Conservation (phyloP, 2,329 filamentous ascomycete genomes). For the Leptographium procerum region DNA sequence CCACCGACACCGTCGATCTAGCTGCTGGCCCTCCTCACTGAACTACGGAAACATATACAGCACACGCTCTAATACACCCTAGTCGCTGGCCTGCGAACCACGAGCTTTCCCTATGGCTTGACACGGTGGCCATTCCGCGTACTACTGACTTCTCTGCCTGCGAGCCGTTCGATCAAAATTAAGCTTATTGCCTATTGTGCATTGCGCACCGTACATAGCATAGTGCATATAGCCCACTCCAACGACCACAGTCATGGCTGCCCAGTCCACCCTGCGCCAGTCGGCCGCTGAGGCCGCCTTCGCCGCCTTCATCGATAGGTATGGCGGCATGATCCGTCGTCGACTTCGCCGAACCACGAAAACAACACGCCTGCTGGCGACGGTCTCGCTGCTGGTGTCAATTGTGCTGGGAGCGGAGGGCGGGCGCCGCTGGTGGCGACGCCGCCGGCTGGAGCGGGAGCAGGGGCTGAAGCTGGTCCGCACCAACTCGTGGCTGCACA, state of each 20-base stretch:
- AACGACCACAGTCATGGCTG: slow-evolving; percentile 52
- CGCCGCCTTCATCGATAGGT: slow-evolving; percentile 50
- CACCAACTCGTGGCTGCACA: slow-evolving; percentile 82
- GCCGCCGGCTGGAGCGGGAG: slow-evolving; percentile 64
- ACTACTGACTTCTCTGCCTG: not conserved
- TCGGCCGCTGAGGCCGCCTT: slow-evolving; percentile 56
- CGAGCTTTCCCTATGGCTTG: not conserved
- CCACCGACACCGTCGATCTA: not conserved
- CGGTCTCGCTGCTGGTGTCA: slow-evolving; percentile 62
- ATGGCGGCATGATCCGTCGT: slow-evolving; percentile 38
- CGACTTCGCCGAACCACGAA: slow-evolving; percentile 54
- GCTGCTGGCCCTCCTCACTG: not conserved
- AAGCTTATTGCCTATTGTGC: not conserved
- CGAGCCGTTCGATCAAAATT: not conserved
- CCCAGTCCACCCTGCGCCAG: slow-evolving; percentile 70
- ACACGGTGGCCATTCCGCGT: not conserved
- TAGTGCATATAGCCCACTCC: not conserved
- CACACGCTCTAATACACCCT: no score
- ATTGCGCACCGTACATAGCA: not conserved
- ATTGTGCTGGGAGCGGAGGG: slow-evolving; percentile 74
- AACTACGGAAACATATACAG: not conserved
- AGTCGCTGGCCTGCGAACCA: not conserved
- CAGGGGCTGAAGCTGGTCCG: slow-evolving; percentile 72
- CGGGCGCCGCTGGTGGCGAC: slow-evolving; percentile 65
- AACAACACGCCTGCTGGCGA: slow-evolving; percentile 62